phyloP scores from a whole-genome alignment of 2,329 filamentous ascomycete species.

The Clarireedia hainanense region DNA sequence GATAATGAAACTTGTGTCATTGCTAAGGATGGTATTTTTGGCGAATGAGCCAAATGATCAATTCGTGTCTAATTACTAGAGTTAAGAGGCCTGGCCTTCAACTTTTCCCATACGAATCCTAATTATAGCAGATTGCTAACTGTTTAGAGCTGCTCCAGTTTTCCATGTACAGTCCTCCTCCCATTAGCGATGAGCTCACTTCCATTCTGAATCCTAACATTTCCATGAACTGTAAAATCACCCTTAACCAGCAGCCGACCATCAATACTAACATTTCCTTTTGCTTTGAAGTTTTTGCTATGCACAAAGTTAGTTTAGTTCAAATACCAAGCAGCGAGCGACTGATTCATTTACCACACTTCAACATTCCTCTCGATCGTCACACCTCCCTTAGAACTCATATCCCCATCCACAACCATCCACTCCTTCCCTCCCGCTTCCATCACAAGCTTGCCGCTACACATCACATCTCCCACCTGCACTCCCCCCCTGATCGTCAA shows the following conservation, averaged over 20 bases:
- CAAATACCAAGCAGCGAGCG: not conserved
- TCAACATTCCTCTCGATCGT: constrained; percentile 7
- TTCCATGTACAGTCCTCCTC: constrained; percentile 22
- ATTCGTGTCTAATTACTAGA: too few relatives aligned
- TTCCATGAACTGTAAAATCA: constrained; percentile 19
- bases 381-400: constrained; percentile 2
- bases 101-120: too few relatives aligned
- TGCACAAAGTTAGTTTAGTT: not conserved
- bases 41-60: too few relatives aligned
- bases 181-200: constrained; percentile 17
- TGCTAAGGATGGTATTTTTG: too few relatives aligned
- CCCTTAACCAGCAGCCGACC: constrained; percentile 18
- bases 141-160: constrained; percentile 5
- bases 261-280: constrained; percentile 12
- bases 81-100: too few relatives aligned
- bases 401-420: constrained; percentile 11
- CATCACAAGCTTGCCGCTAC: constrained; percentile 14
- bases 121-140: too few relatives aligned
- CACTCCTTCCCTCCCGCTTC: not conserved
- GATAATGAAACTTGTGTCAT: too few relatives aligned
- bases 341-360: constrained; percentile 10
- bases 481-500: not conserved
- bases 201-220: constrained; percentile 13
- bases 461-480: constrained; percentile 10
- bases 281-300: constrained; percentile 13